A percentile compares a stretch with the other conserved stretches of the same genome.
Conservation (phyloP, 2,329 filamentous ascomycete genomes). For the Xylariomycetidae sp. region DNA sequence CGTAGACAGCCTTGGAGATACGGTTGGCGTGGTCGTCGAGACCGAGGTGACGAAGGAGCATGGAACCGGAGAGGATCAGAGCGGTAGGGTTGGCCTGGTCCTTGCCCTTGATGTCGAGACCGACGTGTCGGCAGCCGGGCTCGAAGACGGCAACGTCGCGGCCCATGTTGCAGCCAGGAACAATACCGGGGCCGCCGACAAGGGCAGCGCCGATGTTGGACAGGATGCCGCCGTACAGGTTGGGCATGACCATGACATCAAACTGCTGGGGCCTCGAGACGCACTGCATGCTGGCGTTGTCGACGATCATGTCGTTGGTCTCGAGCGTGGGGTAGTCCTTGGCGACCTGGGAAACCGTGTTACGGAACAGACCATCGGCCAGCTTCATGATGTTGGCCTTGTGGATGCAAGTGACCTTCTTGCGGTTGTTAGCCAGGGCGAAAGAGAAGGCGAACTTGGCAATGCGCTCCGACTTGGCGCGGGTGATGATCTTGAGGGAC, state of each 20-base stretch:
- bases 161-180: slow-evolving; percentile 99
- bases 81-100: slow-evolving; percentile 98
- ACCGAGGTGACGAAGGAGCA: slow-evolving; percentile 95
- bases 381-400: slow-evolving; percentile 99
- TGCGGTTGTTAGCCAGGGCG: slow-evolving; percentile 95
- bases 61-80: slow-evolving; percentile 88
- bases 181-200: slow-evolving; percentile 92
- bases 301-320: slow-evolving; percentile 99
- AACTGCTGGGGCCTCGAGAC: slow-evolving; percentile 96
- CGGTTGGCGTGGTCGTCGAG: slow-evolving; percentile 98
- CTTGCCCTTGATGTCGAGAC: slow-evolving; percentile 99
- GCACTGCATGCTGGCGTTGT: slow-evolving; percentile 99
- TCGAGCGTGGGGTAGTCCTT: slow-evolving; percentile 95
- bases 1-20: slow-evolving; percentile 80
- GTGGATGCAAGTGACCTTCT: slow-evolving; percentile 99
- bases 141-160: slow-evolving; percentile 97
- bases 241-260: slow-evolving; percentile 99
- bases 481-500: slow-evolving; percentile 99
- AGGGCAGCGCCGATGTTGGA: slow-evolving; percentile 98
- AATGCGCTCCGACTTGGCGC: slow-evolving; percentile 97
- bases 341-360: slow-evolving; percentile 87
- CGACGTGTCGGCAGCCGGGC: slow-evolving; percentile 97
- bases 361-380: slow-evolving; percentile 96
- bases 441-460: slow-evolving; percentile 98
- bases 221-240: slow-evolving; percentile 96